Percentiles rank a stretch among this genome's conserved stretches.
Evolutionary conservation across 805 yeast species (phyloP).

Genomic region (Candida chauliodis): DNA sequence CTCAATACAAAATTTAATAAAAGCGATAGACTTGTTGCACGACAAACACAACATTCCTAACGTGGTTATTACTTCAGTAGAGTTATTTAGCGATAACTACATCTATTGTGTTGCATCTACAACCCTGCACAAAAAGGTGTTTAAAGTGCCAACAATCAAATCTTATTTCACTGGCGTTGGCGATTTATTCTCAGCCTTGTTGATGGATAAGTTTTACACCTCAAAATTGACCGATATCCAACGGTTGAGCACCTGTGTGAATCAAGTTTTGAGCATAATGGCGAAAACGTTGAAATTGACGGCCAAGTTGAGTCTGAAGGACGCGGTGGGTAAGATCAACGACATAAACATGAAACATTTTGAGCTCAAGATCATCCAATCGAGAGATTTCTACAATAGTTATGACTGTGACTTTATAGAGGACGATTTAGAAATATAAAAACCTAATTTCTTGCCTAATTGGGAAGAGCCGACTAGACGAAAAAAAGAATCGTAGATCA

Average conservation of each 20-base stretch:
- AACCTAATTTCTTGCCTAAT: too few species aligned
- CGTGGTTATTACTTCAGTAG: conserved; percentile 66
- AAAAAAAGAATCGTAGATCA: too few species aligned
- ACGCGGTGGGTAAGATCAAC: conserved; percentile 46
- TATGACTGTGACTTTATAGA: conserved; percentile 11
- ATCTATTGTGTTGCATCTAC: conserved; percentile 27
- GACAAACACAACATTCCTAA: conserved; percentile 45
- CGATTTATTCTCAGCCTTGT: conserved; percentile 78
- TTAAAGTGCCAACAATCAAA: conserved; percentile 58
- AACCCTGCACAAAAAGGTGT: conserved; percentile 22
- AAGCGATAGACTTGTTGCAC: conserved; percentile 51
- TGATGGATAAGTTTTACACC: conserved; percentile 56
- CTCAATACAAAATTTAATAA: conserved; percentile 32
- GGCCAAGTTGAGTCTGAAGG: conserved; percentile 27
- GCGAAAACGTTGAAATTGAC: conserved; percentile 48
- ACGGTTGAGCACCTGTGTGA: conserved; percentile 38
- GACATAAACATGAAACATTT: conserved; percentile 63
- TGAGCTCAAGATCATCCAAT: conserved; percentile 67
- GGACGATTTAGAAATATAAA: not conserved
- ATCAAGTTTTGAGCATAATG: conserved; percentile 58
- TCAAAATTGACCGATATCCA: conserved; percentile 13
- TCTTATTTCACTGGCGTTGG: conserved; percentile 96
- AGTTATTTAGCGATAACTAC: conserved; percentile 12
- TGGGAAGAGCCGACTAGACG: too few species aligned
- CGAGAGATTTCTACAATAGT: conserved; percentile 38